Percentiles rank a stretch among this genome's conserved stretches.
Conservation (phyloP, 2,329 filamentous ascomycete genomes). For the Botrytis fragariae region DNA sequence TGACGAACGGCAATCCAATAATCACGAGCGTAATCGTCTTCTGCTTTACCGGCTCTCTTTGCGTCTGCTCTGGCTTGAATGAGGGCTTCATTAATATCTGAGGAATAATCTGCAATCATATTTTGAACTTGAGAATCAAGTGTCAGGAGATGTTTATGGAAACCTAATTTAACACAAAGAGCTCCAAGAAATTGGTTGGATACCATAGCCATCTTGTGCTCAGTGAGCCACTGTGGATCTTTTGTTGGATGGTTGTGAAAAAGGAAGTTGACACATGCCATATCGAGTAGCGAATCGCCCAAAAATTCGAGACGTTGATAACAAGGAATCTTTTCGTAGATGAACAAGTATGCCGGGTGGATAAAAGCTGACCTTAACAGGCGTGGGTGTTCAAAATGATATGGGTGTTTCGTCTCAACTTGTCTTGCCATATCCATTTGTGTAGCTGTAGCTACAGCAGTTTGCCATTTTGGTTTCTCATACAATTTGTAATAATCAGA, state of each 20-base stretch:
- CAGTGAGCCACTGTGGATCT: slow-evolving; percentile 94
- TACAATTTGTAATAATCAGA: slow-evolving; percentile 72
- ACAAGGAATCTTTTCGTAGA: slow-evolving; percentile 75
- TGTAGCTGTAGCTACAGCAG: slow-evolving; percentile 56
- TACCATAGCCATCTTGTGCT: slow-evolving; percentile 99
- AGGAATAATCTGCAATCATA: slow-evolving; percentile 54
- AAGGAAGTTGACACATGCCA: slow-evolving; percentile 78
- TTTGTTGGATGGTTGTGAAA: slow-evolving; percentile 73
- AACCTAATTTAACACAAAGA: slow-evolving; percentile 72
- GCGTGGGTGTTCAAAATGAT: slow-evolving; percentile 71
- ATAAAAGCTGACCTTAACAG: slow-evolving; percentile 82
- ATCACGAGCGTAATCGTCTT: slow-evolving; percentile 51
- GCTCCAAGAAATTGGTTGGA: slow-evolving; percentile 91
- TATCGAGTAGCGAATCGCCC: slow-evolving; percentile 84
- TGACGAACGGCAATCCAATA: slow-evolving; percentile 66
- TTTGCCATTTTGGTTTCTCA: slow-evolving; percentile 68
- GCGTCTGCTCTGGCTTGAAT: slow-evolving; percentile 40
- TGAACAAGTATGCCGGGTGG: slow-evolving; percentile 76
- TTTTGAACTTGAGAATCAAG: slow-evolving; percentile 47
- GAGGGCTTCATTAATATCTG: slow-evolving; percentile 55
- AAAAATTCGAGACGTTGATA: slow-evolving; percentile 93
- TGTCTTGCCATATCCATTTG: slow-evolving; percentile 67
- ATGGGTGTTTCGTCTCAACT: slow-evolving; percentile 56
- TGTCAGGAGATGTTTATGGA: slow-evolving; percentile 69
- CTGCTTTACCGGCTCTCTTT: slow-evolving; percentile 38